Evolutionary conservation across 768 basidiomycete species (phyloP).

Genomic region (Cyathus striatus): DNA sequence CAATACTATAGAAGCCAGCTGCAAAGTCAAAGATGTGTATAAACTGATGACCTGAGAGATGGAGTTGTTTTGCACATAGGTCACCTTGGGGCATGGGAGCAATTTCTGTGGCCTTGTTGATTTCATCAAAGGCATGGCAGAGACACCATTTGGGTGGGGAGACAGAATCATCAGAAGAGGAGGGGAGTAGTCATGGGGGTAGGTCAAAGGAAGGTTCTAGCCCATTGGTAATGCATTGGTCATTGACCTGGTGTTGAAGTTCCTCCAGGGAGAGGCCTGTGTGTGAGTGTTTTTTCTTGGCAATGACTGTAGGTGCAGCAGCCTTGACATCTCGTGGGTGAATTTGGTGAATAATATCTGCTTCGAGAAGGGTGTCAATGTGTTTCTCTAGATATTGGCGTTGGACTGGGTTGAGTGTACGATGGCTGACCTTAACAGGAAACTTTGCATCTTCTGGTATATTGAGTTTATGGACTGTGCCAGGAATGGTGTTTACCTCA

Average conservation of each 20-base stretch:
- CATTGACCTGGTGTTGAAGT: slow-evolving; percentile 24
- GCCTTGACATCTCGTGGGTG: slow-evolving; percentile 26
- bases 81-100: slow-evolving; percentile 29
- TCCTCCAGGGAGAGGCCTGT: slow-evolving; percentile 24
- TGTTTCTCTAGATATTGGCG: slow-evolving; percentile 18
- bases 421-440: slow-evolving; percentile 23
- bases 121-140: slow-evolving; percentile 28
- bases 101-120: slow-evolving; percentile 24
- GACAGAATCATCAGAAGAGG: neutral
- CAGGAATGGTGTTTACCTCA: slow-evolving; percentile 26
- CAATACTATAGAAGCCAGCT: slow-evolving; percentile 25
- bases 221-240: slow-evolving; percentile 20
- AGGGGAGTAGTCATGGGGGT: slow-evolving; percentile 11
- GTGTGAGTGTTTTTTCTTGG: slow-evolving; percentile 26
- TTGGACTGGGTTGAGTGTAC: slow-evolving; percentile 24
- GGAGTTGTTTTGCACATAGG: slow-evolving; percentile 30
- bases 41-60: slow-evolving; percentile 28
- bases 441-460: slow-evolving; percentile 22
- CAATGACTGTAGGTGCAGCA: slow-evolving; percentile 24
- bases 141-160: slow-evolving; percentile 21
- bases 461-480: slow-evolving; percentile 24
- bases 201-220: slow-evolving; percentile 14
- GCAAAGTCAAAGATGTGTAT: slow-evolving; percentile 30
- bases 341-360: slow-evolving; percentile 25
- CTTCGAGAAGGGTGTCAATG: slow-evolving; percentile 25